Evolutionary conservation across 2,329 filamentous ascomycete genomes (phyloP), one percentile per base, ranked within the genome.

Genomic region (Fusarium heterosporum): DNA sequence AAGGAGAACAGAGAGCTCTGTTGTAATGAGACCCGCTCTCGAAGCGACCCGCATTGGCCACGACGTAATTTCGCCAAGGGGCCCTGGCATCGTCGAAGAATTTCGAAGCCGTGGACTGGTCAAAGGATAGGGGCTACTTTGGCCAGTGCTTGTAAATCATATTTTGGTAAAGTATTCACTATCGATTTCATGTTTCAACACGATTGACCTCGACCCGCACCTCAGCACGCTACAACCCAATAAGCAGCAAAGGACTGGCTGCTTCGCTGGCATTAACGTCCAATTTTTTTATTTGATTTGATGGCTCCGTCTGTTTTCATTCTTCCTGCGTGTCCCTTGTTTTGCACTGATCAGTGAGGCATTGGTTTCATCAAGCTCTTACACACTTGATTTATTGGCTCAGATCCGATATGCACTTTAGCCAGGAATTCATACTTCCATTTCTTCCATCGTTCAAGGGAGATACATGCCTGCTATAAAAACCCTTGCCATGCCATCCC

Each of bases 1-100:
- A 43, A 47, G 41, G 49, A 41, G 36, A 22, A 22, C 22, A 22
- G 22, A 43, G 55, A 28, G 45, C 38, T 61, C 51, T 63, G 49
- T 54, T 72, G 68, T 70, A 68, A 69, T 73, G 62, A 72, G 71
- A 71, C 71, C 71, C 71, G 71, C 69, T 64, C 63, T 61, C 43
- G 38, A 69, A 51, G 48, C 47, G 61, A 69, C 61, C 59, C 64
- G 69, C 69, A 73, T 67, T 70, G 69, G 55, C 57, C 64, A 67
- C 69, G 65, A 69, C 62, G 69, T 72, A 73, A 73, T 73, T 64
- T 73, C 71, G 64, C 53, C 69, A 73, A 63, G 64, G 66, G 59
- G 54, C 42, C 50, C 59, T 58, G 38, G 60, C 19, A 59, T 41
- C 59, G 58, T 64, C 58, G 51, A 46, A 64, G 43, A 63, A 58